phyloP scores from a whole-genome alignment of 2,329 filamentous ascomycete genomes.

The Daldinia sp. region DNA sequence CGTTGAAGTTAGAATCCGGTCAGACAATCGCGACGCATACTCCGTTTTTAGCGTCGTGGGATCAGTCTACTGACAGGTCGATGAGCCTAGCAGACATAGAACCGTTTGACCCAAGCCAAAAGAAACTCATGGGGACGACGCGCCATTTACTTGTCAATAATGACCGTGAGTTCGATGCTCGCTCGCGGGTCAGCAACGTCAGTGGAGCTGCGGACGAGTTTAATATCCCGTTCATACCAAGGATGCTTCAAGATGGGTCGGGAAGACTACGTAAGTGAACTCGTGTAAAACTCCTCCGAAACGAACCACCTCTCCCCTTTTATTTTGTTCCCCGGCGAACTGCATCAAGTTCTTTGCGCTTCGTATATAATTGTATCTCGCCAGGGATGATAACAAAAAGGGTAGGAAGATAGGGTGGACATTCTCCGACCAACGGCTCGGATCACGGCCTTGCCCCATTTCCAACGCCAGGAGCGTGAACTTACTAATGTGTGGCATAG shows the following conservation, averaged over 20 bases:
- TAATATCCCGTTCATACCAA: constrained; percentile 60
- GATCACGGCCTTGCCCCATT: neutral
- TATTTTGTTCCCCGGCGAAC: neutral
- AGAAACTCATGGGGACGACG: constrained; percentile 32
- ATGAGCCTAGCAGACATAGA: constrained; percentile 30
- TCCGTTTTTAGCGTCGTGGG: constrained; percentile 40
- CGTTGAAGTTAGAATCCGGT: constrained; percentile 42
- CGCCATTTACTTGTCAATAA: constrained; percentile 31
- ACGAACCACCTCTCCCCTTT: neutral
- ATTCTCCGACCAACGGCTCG: constrained; percentile 8
- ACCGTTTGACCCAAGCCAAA: constrained; percentile 30
- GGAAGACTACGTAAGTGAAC: constrained; percentile 57
- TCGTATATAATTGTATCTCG: neutral
- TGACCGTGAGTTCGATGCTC: constrained; percentile 46
- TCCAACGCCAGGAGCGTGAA: neutral
- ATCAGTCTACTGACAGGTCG: constrained; percentile 33
- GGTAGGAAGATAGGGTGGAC: neutral
- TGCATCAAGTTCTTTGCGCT: neutral
- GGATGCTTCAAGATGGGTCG: constrained; percentile 67
- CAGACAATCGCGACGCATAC: constrained; percentile 41
- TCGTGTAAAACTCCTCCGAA: neutral
- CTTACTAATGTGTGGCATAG: constrained; percentile 45
- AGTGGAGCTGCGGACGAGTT: constrained; percentile 64
- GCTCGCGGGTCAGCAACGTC: constrained; percentile 50
- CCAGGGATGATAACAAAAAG: neutral